Evolutionary conservation across 2,329 filamentous ascomycete species (phyloP).

Genomic region (Penicillium nordicum): DNA sequence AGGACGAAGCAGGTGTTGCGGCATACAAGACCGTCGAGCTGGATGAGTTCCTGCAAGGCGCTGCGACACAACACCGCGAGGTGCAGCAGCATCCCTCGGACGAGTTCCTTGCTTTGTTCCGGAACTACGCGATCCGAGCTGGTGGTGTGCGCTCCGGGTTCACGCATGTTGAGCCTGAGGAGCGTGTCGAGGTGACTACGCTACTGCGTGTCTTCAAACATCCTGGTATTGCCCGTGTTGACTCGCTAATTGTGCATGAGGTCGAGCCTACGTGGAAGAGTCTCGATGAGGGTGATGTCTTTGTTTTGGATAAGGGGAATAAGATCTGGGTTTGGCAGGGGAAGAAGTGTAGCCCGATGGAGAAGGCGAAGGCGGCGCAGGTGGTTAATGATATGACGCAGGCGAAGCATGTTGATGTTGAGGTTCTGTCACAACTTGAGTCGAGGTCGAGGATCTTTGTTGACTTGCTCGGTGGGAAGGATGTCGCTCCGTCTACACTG

Average conservation of each 20-base stretch:
- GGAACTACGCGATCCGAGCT: conserved; percentile 56
- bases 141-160: conserved; percentile 64
- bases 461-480: conserved; percentile 53
- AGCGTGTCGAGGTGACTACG: conserved; percentile 47
- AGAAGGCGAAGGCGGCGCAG: conserved; percentile 65
- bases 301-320: conserved; percentile 59
- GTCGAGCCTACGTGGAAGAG: conserved; percentile 60
- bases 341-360: conserved; percentile 62
- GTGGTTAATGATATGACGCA: conserved; percentile 58
- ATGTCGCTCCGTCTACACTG: conserved; percentile 43
- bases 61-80: conserved; percentile 64
- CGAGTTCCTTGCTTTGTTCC: conserved; percentile 60
- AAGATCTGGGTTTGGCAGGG: conserved; percentile 72
- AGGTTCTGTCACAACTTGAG: conserved; percentile 62
- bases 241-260: conserved; percentile 59
- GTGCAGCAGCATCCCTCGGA: conserved; percentile 58
- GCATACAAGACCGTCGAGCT: conserved; percentile 69
- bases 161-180: conserved; percentile 56
- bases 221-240: conserved; percentile 46
- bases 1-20: conserved; percentile 66
- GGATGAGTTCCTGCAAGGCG: conserved; percentile 62
- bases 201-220: conserved; percentile 64
- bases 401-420: conserved; percentile 61
- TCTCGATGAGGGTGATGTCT: conserved; percentile 65
- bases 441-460: conserved; percentile 49